Conservation (phyloP, 352 stramenopile genomes). For the Saprolegnia parasitica region DNA sequence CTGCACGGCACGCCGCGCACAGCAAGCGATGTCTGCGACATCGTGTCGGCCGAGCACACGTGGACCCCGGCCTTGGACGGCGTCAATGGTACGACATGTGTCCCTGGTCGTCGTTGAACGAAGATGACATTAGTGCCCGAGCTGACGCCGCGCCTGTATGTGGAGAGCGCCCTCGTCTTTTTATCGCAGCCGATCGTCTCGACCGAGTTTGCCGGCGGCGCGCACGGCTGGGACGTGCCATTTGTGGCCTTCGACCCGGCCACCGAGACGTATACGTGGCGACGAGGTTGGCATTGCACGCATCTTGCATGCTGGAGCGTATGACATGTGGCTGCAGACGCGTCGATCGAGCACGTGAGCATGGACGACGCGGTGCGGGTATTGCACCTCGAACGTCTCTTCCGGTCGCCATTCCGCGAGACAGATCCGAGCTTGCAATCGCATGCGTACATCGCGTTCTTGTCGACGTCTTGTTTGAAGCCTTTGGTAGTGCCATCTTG, state of each 20-base stretch:
- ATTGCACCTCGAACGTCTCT: constrained; percentile 19
- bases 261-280: constrained; percentile 17
- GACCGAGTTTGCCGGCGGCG: neutral
- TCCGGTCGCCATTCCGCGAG: constrained; percentile 6
- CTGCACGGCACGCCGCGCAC: neutral
- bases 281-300: neutral
- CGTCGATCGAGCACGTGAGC: neutral
- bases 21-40: neutral
- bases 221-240: neutral
- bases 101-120: neutral
- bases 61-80: neutral
- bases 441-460: neutral
- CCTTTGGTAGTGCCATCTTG: neutral
- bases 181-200: neutral
- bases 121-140: neutral
- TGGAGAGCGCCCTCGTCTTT: constrained; percentile 20
- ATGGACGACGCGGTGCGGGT: neutral
- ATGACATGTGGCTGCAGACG: neutral
- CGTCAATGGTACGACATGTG: neutral
- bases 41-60: too few species aligned
- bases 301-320: neutral
- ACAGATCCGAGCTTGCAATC: constrained; percentile 10
- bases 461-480: neutral
- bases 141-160: constrained; percentile 4
- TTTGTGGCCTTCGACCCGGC: neutral